Conservation (phyloP, 345 rosid genomes). For the Rhizophora apiculata region DNA sequence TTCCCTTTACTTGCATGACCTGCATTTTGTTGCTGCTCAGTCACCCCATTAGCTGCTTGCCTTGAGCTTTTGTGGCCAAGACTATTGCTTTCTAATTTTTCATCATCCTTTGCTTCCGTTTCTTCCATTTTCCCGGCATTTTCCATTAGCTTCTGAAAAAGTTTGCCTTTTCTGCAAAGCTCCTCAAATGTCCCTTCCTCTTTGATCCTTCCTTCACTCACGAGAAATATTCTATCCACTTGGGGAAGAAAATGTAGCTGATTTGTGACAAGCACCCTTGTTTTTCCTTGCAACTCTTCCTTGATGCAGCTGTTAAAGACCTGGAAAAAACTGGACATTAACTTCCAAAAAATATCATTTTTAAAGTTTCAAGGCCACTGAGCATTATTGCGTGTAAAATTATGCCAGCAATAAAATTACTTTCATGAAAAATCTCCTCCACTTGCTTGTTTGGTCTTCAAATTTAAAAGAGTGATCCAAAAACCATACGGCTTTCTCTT, state of each 20-base stretch:
- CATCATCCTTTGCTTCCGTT: conserved; percentile 62
- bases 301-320: conserved; percentile 90
- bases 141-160: conserved; percentile 94
- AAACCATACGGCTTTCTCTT: no score
- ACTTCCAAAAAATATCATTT: conserved; percentile 1
- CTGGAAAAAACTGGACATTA: conserved; percentile 35
- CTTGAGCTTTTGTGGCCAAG: conserved; percentile 39
- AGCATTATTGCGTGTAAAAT: neutral
- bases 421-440: neutral
- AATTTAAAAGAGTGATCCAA: no score
- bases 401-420: no score
- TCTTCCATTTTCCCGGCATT: conserved; percentile 94
- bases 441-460: neutral
- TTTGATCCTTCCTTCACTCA: conserved; percentile 85
- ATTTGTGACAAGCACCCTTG: conserved; percentile 98
- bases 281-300: conserved; percentile 70
- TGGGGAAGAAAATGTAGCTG: conserved; percentile 97
- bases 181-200: conserved; percentile 98
- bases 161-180: conserved; percentile 53
- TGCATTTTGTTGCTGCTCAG: conserved; percentile 40
- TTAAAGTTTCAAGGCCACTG: neutral
- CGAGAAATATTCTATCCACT: conserved; percentile 85
- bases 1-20: conserved; percentile 40
- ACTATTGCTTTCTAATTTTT: conserved; percentile 44
- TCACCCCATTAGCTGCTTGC: conserved; percentile 44